A percentile compares a stretch with the other conserved stretches of the same genome.
Conservation (phyloP, 2,329 filamentous ascomycete species). For the Metarhizium guizhouense region DNA sequence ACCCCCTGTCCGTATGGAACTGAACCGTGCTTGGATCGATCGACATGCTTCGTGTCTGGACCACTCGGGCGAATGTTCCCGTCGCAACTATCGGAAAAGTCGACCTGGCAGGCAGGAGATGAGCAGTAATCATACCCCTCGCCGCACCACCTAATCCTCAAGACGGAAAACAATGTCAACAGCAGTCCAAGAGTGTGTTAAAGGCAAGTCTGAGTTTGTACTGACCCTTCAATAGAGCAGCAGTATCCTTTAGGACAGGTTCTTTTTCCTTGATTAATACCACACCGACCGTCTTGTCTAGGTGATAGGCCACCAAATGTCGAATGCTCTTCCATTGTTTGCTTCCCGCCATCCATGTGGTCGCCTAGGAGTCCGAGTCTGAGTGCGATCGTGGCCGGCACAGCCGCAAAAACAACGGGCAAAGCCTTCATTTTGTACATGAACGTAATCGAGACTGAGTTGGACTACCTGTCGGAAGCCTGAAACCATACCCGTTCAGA, state of each 20-base stretch:
- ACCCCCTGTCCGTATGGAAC: slow-evolving; percentile 49
- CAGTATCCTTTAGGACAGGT: slow-evolving; percentile 27
- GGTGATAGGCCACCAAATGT: not conserved
- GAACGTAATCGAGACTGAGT: too few species aligned
- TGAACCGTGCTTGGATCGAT: slow-evolving; percentile 42
- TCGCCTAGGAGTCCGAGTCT: too few species aligned
- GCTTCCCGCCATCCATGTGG: not conserved
- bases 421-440: not conserved
- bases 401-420: not conserved
- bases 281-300: not conserved
- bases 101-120: slow-evolving; percentile 52
- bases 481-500: too few species aligned
- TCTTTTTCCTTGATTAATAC: not conserved
- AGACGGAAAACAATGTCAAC: not conserved
- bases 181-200: not conserved
- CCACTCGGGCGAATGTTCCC: slow-evolving; percentile 45
- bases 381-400: not conserved
- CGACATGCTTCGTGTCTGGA: slow-evolving; percentile 41
- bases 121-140: slow-evolving; percentile 46
- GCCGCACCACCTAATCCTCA: slow-evolving; percentile 43
- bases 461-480: too few species aligned
- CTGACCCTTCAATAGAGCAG: slow-evolving; percentile 34
- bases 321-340: not conserved
- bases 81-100: slow-evolving; percentile 53
- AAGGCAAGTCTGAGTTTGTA: not conserved